A percentile compares a stretch with the other conserved stretches of the same genome.
phyloP scores from a whole-genome alignment of 2,329 filamentous ascomycete species.

The Aspergillus phoenicis region DNA sequence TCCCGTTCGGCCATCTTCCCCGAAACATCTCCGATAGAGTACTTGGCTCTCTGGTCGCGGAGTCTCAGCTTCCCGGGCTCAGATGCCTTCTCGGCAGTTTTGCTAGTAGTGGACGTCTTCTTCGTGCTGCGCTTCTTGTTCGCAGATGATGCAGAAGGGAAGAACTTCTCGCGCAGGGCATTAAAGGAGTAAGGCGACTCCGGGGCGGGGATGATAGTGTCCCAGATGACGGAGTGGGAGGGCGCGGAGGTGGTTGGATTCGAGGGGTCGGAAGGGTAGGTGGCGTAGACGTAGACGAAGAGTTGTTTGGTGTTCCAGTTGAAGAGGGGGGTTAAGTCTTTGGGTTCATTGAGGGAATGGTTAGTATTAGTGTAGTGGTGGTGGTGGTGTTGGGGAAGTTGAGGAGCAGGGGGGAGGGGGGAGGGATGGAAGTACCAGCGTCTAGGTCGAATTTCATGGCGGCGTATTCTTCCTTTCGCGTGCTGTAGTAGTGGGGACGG shows the following conservation, averaged over 20 bases:
- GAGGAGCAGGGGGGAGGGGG: background rate
- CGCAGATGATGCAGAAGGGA: slow-evolving; percentile 22
- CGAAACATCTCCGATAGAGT: slow-evolving; percentile 89
- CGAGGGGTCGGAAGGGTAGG: slow-evolving; percentile 53
- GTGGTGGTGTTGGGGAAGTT: background rate
- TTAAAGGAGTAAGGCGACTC: slow-evolving; percentile 46
- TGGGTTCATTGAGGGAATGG: background rate
- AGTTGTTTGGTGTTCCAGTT: slow-evolving; percentile 99
- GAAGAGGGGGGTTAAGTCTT: slow-evolving; percentile 86
- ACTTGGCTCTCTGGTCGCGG: slow-evolving; percentile 87
- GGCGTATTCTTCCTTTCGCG: slow-evolving; percentile 93
- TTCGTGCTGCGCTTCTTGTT: slow-evolving; percentile 27
- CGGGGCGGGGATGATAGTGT: slow-evolving; percentile 80
- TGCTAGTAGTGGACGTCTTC: slow-evolving; percentile 18
- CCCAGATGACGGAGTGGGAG: slow-evolving; percentile 85
- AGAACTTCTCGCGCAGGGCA: slow-evolving; percentile 41
- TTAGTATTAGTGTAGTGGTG: background rate
- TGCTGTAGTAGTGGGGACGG: slow-evolving; percentile 91
- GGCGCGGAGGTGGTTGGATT: slow-evolving; percentile 23
- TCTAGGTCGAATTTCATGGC: slow-evolving; percentile 91
- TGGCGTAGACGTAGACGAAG: slow-evolving; percentile 92
- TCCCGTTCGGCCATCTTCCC: slow-evolving; percentile 73
- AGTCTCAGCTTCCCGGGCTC: slow-evolving; percentile 69
- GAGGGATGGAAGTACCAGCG: slow-evolving; percentile 55
- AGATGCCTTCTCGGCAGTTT: slow-evolving; percentile 21